phyloP scores from a whole-genome alignment of 2,329 filamentous ascomycete genomes.

The Scedosporium boydii region DNA sequence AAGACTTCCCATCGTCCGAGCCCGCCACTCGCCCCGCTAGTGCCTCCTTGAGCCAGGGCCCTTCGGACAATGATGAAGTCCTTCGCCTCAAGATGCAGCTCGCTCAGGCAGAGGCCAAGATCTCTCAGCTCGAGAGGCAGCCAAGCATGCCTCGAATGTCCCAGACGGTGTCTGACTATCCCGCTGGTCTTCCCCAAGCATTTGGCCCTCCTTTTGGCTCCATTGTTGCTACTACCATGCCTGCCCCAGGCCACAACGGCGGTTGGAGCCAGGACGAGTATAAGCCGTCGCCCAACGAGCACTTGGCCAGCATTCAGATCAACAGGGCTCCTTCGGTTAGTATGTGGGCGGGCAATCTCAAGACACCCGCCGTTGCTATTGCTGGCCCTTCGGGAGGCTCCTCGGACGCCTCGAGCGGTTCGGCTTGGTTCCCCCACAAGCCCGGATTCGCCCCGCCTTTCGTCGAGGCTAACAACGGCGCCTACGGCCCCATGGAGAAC shows the following conservation, averaged over 20 bases:
- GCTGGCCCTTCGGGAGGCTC: neutral
- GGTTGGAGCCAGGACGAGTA: constrained; percentile 1
- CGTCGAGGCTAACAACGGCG: constrained; percentile 24
- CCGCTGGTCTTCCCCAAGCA: neutral
- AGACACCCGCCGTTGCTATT: neutral
- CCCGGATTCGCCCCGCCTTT: constrained; percentile 25
- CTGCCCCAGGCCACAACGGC: neutral
- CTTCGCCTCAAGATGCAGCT: constrained; percentile 62
- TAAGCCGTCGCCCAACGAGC: neutral
- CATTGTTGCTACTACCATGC: neutral
- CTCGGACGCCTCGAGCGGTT: neutral
- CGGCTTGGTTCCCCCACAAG: constrained; percentile 36
- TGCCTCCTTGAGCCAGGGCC: constrained; percentile 32
- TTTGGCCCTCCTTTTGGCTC: neutral
- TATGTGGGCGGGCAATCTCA: constrained; percentile 40
- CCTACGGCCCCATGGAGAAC: constrained; percentile 27
- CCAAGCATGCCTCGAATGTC: neutral
- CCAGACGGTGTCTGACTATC: neutral
- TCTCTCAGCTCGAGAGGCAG: constrained; percentile 44
- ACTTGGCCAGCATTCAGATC: neutral
- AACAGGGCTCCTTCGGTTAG: constrained; percentile 41
- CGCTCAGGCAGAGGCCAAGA: constrained; percentile 59
- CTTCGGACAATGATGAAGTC: constrained; percentile 45
- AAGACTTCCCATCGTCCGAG: constrained; percentile 38
- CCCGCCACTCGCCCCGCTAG: constrained; percentile 45